Percentiles rank a stretch among this genome's conserved stretches.
Evolutionary conservation across 306 rosid genomes (phyloP).

Genomic region (Lablab purpureus): DNA sequence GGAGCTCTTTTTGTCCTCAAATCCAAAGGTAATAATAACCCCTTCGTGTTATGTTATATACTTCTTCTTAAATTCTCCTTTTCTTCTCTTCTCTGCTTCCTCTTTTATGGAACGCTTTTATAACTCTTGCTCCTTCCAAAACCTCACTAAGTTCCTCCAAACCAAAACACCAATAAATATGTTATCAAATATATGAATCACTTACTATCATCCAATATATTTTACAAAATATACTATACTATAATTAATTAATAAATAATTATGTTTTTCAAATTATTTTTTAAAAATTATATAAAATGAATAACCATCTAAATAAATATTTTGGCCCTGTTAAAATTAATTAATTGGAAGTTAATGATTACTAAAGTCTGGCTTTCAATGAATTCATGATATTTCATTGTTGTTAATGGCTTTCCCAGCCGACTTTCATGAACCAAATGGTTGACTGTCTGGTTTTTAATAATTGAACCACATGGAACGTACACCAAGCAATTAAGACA

Average conservation of each 20-base stretch:
- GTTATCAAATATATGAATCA: too few species aligned
- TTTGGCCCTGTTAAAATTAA: too few species aligned
- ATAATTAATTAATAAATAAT: too few species aligned
- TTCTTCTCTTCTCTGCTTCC: neutral
- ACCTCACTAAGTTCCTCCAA: neutral
- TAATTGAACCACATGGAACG: neutral
- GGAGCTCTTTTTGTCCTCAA: conserved; percentile 91
- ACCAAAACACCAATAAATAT: too few species aligned
- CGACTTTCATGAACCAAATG: neutral
- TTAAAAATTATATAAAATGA: too few species aligned
- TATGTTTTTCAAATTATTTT: too few species aligned
- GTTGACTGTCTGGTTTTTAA: neutral
- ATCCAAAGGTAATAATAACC: conserved; percentile 63
- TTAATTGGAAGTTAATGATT: neutral
- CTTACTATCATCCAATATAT: too few species aligned
- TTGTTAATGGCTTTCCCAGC: neutral
- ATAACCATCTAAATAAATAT: too few species aligned
- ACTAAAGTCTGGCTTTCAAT: neutral
- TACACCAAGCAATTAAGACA: neutral
- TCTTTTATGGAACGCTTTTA: neutral
- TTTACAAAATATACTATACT: too few species aligned
- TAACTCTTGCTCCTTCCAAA: neutral
- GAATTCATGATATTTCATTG: neutral
- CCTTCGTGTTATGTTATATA: neutral
- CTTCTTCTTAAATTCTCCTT: neutral